Evolutionary conservation across 345 rosid genomes (phyloP).

Genomic region (Aquilaria sinensis): DNA sequence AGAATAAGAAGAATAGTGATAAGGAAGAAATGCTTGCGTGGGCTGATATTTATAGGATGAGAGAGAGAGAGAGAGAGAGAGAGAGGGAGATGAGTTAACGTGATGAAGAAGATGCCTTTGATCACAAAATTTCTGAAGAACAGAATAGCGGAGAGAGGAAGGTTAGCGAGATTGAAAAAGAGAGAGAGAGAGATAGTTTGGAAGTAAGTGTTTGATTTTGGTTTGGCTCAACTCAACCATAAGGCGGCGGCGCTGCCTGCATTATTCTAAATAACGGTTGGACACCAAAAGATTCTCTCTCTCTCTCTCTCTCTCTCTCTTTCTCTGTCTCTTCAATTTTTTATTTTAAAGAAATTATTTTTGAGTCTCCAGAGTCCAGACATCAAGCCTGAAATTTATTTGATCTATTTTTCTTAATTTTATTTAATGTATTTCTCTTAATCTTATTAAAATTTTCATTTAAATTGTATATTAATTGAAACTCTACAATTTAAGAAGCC

Average conservation of each 20-base stretch:
- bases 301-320: too few species aligned
- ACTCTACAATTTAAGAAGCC: too few species aligned
- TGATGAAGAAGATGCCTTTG: conserved; percentile 35
- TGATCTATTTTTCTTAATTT: background rate
- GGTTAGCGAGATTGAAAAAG: background rate
- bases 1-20: conserved; percentile 10
- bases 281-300: too few species aligned
- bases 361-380: background rate
- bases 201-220: background rate
- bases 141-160: background rate
- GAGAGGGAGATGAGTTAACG: conserved; percentile 21
- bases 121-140: background rate
- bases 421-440: background rate
- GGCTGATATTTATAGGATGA: conserved; percentile 22
- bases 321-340: too few species aligned
- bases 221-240: conserved; percentile 4
- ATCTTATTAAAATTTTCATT: background rate
- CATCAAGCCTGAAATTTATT: background rate
- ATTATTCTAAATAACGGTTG: conserved; percentile 32
- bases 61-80: conserved; percentile 5
- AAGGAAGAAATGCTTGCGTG: conserved; percentile 13
- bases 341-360: background rate
- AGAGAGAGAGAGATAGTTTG: conserved; percentile 15
- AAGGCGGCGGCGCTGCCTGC: conserved; percentile 27
- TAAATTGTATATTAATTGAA: too few species aligned